Evolutionary conservation across 164 flowering plant genomes (phyloP).

Genomic region (Brasenia schreberi): DNA sequence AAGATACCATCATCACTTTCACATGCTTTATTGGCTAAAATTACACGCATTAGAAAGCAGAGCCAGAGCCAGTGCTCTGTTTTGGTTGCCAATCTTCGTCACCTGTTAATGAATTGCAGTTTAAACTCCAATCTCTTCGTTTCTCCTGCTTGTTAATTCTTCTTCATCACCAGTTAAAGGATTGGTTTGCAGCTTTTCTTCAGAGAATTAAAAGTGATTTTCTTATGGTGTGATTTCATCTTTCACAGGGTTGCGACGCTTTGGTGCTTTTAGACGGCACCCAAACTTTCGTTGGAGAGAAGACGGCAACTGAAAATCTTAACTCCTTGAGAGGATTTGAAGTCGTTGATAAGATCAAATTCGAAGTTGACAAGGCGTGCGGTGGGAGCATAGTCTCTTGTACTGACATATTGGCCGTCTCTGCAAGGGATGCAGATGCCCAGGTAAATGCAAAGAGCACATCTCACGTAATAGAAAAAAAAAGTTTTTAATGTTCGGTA

Average conservation of each 20-base stretch:
- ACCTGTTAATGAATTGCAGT: too few relatives aligned
- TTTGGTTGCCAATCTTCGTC: too few relatives aligned
- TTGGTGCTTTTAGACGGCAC: constrained; percentile 15
- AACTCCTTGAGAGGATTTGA: constrained; percentile 12
- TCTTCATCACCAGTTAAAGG: not conserved
- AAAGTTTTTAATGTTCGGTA: too few relatives aligned
- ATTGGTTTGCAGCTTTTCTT: not conserved
- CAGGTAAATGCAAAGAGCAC: constrained; percentile 2
- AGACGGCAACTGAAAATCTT: constrained; percentile 7
- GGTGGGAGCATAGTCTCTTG: constrained; percentile 10
- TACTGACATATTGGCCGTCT: constrained; percentile 14
- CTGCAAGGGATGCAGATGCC: constrained; percentile 12
- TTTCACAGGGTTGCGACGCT: constrained; percentile 18
- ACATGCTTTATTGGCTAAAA: too few relatives aligned
- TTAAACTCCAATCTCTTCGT: not conserved
- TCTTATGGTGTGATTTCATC: not conserved
- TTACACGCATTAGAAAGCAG: too few relatives aligned
- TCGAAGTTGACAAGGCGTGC: constrained; percentile 7
- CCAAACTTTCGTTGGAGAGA: constrained; percentile 11
- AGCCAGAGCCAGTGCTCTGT: too few relatives aligned
- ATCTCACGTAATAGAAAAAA: too few relatives aligned
- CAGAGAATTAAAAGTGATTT: not conserved
- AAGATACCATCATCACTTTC: too few relatives aligned
- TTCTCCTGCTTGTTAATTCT: not conserved
- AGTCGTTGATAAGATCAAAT: constrained; percentile 12